Percentiles rank a stretch among this genome's conserved stretches.
These are phyloP conservation scores for Barnettozyma botsteinii DNA, from an alignment of 805 yeast genomes.

Conservation along the genomic window DNA sequence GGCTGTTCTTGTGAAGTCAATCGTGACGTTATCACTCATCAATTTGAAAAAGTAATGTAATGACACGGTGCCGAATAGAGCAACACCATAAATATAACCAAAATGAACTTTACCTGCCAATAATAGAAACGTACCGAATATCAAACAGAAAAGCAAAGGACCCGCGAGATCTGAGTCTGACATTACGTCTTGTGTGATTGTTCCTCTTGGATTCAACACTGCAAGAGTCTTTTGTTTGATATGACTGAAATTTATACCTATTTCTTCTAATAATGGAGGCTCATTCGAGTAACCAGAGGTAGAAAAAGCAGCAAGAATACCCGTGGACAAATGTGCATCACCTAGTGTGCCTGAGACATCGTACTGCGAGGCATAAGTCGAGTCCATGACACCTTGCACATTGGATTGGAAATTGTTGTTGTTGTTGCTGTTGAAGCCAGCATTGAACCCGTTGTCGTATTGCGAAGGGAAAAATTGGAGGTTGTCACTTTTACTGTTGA, in stretches of 20 bases:
- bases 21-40: constrained; percentile 61
- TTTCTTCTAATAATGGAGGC: constrained; percentile 84
- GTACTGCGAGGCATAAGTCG: constrained; percentile 16
- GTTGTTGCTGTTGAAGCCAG: neutral
- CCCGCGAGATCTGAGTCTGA: constrained; percentile 94
- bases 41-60: constrained; percentile 79
- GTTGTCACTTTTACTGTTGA: too few species aligned
- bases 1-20: constrained; percentile 67
- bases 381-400: constrained; percentile 34
- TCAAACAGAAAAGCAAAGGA: constrained; percentile 79
- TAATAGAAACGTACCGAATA: constrained; percentile 78
- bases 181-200: constrained; percentile 66
- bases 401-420: neutral
- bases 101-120: constrained; percentile 93
- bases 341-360: constrained; percentile 24
- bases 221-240: constrained; percentile 79
- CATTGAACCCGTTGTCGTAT: constrained; percentile 14
- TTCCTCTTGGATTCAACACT: constrained; percentile 70
- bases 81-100: constrained; percentile 96
- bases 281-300: constrained; percentile 94
- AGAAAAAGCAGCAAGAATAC: constrained; percentile 86
- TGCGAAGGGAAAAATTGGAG: constrained; percentile 28
- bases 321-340: constrained; percentile 52
- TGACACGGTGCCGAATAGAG: constrained; percentile 81
- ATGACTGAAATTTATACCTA: constrained; percentile 89